Conservation (phyloP, 1,284 basidiomycete genomes). For the Paramarasmius palmivorus region DNA sequence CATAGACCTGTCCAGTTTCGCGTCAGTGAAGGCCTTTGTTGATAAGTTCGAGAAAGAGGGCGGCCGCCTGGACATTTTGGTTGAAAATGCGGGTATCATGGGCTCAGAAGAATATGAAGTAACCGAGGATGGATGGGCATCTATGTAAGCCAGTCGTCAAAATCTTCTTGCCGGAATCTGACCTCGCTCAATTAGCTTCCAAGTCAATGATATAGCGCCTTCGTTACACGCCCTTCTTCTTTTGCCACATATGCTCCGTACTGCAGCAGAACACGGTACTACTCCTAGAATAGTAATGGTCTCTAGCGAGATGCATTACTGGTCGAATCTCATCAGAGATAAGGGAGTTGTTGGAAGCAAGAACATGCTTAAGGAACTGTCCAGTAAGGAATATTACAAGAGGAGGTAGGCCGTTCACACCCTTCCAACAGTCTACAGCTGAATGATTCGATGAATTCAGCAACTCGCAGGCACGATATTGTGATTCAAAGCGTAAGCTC, state of each 20-base stretch:
- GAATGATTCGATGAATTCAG: too few species aligned
- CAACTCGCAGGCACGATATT: too few species aligned
- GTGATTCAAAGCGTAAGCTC: too few species aligned
- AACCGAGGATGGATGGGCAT: conserved; percentile 40
- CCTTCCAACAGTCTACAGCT: too few species aligned
- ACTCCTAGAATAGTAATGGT: conserved; percentile 38
- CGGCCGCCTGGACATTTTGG: conserved; percentile 38
- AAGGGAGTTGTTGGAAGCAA: conserved; percentile 21
- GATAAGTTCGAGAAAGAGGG: conserved; percentile 35
- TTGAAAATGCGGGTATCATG: conserved; percentile 37
- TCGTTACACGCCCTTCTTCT: too few species aligned
- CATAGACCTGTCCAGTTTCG: conserved; percentile 38
- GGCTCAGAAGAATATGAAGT: conserved; percentile 16
- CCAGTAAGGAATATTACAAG: conserved; percentile 29
- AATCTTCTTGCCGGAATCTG: too few species aligned
- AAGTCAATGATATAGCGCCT: too few species aligned
- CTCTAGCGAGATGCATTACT: conserved; percentile 37
- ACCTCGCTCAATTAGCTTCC: background rate
- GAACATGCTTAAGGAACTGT: conserved; percentile 31
- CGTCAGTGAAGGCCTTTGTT: conserved; percentile 37
- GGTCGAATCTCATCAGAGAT: conserved; percentile 20
- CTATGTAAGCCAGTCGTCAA: conserved; percentile 32
- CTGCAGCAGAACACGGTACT: conserved; percentile 28
- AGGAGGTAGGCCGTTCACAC: conserved; percentile 19
- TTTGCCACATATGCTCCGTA: conserved; percentile 27